These are phyloP conservation scores for Colletotrichum sp. DNA, from an alignment of 2,329 filamentous ascomycete genomes.

Conservation along the genomic window DNA sequence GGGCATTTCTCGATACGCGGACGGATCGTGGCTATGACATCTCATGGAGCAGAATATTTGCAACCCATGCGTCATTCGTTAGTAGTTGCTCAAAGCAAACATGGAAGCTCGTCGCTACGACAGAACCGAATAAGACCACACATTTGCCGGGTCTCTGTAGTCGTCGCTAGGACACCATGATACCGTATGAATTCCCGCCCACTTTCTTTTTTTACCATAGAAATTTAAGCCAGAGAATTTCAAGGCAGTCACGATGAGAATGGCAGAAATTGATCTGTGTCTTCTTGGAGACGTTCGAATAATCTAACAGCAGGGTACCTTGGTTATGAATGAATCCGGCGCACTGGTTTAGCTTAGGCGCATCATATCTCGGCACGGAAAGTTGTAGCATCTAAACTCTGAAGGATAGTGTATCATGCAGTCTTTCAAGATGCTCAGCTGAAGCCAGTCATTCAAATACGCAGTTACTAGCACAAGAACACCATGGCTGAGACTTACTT, in stretches of 20 bases:
- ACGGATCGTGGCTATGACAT: neutral
- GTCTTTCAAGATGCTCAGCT: neutral
- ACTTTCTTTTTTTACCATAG: too few relatives aligned
- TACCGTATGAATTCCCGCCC: rapidly evolving
- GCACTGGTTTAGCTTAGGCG: neutral
- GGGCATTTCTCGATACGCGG: neutral
- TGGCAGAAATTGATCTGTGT: neutral
- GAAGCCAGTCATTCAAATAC: neutral
- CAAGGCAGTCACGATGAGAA: neutral
- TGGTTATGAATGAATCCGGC: neutral
- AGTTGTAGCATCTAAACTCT: neutral
- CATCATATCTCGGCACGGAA: neutral
- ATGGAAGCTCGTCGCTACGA: neutral
- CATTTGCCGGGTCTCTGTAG: rapidly evolving
- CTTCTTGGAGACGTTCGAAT: neutral
- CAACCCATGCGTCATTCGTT: neutral
- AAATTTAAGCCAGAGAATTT: rapidly evolving
- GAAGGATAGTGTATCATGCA: neutral
- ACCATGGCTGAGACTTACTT: neutral
- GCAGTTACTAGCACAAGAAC: neutral
- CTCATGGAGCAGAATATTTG: neutral
- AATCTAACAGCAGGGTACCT: neutral
- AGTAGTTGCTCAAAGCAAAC: neutral
- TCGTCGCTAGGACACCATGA: neutral
- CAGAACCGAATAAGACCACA: neutral